A percentile compares a stretch with the other conserved stretches of the same genome.
Conservation (phyloP, 176 grass and related monocot species). For the Aegilops tauschii region DNA sequence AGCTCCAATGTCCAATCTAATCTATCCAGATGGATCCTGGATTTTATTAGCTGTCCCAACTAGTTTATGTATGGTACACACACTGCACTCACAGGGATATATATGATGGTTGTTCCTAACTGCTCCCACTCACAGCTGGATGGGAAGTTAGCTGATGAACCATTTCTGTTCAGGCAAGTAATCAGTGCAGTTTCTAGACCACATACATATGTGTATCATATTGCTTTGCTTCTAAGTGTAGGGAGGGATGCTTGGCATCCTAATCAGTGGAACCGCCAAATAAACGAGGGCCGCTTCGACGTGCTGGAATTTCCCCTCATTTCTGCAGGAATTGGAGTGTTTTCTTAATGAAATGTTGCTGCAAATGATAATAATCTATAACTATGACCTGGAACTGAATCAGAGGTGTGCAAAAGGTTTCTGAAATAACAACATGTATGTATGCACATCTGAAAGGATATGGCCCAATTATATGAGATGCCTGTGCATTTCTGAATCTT, state of each 20-base stretch:
- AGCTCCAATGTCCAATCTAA: conserved; percentile 25
- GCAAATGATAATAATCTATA: not conserved
- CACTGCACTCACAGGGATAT: conserved; percentile 25
- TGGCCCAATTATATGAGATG: conserved; percentile 10
- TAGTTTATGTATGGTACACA: conserved; percentile 34
- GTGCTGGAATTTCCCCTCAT: not conserved
- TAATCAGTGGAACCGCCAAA: not conserved
- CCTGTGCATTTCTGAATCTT: conserved; percentile 16
- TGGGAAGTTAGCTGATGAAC: conserved; percentile 22
- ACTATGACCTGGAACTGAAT: not conserved
- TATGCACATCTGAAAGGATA: not conserved
- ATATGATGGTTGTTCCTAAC: conserved; percentile 40
- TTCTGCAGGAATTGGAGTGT: not conserved
- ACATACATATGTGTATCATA: not conserved
- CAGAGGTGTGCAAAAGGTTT: not conserved
- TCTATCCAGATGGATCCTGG: conserved; percentile 45
- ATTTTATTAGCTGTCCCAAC: conserved; percentile 43
- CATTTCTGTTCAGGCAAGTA: conserved; percentile 25
- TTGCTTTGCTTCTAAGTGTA: not conserved
- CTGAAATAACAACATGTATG: not conserved
- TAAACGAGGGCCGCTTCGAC: not conserved
- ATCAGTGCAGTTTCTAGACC: conserved; percentile 7
- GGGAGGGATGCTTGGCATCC: not conserved
- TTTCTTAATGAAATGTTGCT: not conserved
- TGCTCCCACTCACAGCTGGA: conserved; percentile 43